Base-by-base conservation (phyloP, 2,329 filamentous ascomycete genomes). In the Phaeosphaeriaceae sp. region DNA sequence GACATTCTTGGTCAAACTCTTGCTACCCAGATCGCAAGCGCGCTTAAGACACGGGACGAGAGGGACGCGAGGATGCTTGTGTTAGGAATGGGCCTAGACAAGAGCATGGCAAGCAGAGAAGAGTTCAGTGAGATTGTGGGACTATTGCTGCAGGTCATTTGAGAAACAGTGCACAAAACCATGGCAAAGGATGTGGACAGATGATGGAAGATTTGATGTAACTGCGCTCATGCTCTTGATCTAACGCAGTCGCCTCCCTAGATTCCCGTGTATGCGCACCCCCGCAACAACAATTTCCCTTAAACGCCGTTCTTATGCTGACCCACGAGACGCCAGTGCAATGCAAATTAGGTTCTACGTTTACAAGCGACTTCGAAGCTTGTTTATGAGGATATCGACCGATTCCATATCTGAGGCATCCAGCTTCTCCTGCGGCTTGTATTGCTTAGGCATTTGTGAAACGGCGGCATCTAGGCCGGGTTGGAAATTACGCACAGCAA, bases 371-470 rank as follows among this genome's bases (percentile, higher is more conserved):
- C 56, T 57, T 4, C 62, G 60, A 52, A 96, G 75, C 28, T 78
- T 83, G 42, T 83, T 79, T 70, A 96, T 90, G 40, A 96, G 76
- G 23, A 74, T 77, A 73, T 97, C 90, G 33, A 96, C 86, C 6
- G 85, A 86, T 44, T 92, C 89, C 94, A 97, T 97, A 72, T 97
- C 86, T 16, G 76, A 79, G 0, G 93, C 91, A 67, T 96, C 89
- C n/a, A 93, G 76, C 61, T 85, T 86, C 15, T 73, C 78, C 23
- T 80, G 78, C 1, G 73, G 72, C 67, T 85, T 82, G 41, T 85
- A 76, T 64, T 87, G 83, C 29, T 81, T 79, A 1, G 86, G 83
- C 53, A 92, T 78, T 18, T 81, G 78, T 70, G 91, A 87, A 75
- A 93, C 81, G 20, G 87, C 70, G 56, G 80, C 80, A 60, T 87